Base-by-base conservation (phyloP, 176 grass and related monocot genomes). In the Pontederia crassipes region DNA sequence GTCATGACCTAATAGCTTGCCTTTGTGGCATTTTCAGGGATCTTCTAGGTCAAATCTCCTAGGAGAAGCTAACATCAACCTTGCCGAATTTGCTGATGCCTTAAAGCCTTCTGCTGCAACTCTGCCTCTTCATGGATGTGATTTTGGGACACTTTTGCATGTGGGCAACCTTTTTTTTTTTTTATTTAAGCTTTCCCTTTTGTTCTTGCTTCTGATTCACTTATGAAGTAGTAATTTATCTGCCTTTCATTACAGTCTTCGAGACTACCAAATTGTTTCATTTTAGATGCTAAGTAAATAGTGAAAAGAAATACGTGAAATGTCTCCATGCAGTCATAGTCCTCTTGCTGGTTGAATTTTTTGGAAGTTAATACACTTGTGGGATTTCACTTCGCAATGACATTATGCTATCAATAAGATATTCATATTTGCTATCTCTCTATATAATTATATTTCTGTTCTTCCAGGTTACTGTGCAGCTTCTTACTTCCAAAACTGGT, bases 61-160 rank as follows among this genome's bases (percentile, higher is more conserved):
- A 68, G 93, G 93, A 24, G 93, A 98, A 64, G 84, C 87, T 67
- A 85, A 92, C 76, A 77, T 98, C 55, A 98, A 98, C 83, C 80
- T 98, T 78, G 93, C 87, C 0, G 85, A 98, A 62, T 98, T 98
- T 48, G 84, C 85, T 61, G 93, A 91, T 91, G 93, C 93, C n/a
- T 20, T 92, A 48, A 98, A 86, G 70, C 93, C 87, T 45, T 62
- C 72, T 26, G 88, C 93, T 83, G 76, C 92, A 53, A 57, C 76
- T 73, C 73, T 98, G 47, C 93, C 93, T 81, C 88, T 98, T 76
- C 79, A 65, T 82, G 82, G 79, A 67, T 98, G 87, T 55, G 87
- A 98, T 66, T 88, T 32, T 59, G 93, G 93, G 52, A 83, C 81
- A 68, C 50, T 88, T 74, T 85, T 98, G 72, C 93, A 98, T 83